These are phyloP conservation scores for Thozetella sp. DNA, from an alignment of 495 filamentous ascomycete species.

Conservation along the genomic window DNA sequence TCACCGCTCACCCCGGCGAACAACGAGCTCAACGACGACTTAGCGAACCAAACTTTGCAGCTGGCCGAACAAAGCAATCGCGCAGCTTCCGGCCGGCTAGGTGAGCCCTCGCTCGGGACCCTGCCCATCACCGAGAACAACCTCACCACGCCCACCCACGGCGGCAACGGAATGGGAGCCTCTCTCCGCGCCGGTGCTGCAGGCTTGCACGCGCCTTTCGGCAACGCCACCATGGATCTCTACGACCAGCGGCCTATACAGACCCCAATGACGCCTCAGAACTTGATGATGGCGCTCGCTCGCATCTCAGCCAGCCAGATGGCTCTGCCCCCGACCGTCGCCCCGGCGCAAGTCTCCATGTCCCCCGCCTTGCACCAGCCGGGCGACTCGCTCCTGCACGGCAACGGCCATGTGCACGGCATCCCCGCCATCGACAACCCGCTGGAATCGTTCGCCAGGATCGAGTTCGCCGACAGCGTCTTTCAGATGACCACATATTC, in stretches of 20 bases:
- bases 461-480: conserved; percentile 52
- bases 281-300: conserved; percentile 23
- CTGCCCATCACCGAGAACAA: neutral
- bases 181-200: conserved; percentile 2
- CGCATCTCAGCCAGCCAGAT: conserved; percentile 17
- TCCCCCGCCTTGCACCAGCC: conserved; percentile 14
- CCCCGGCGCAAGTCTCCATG: conserved; percentile 27
- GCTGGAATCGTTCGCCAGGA: conserved; percentile 50
- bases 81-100: conserved; percentile 17
- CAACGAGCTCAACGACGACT: neutral
- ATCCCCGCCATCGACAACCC: conserved; percentile 27
- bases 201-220: conserved; percentile 6
- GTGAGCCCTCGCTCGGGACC: neutral
- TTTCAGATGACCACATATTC: conserved; percentile 56
- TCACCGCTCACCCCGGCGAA: conserved; percentile 27
- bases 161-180: neutral
- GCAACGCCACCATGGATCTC: conserved; percentile 11
- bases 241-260: conserved; percentile 13
- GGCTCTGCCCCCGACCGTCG: conserved; percentile 21
- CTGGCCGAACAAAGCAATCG: conserved; percentile 19
- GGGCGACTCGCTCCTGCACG: conserved; percentile 5
- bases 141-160: neutral
- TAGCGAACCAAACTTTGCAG: neutral
- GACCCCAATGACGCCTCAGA: conserved; percentile 7
- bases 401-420: conserved; percentile 6